Base-by-base conservation (phyloP, 805 yeast species). In the Wickerhamiella azyma region DNA sequence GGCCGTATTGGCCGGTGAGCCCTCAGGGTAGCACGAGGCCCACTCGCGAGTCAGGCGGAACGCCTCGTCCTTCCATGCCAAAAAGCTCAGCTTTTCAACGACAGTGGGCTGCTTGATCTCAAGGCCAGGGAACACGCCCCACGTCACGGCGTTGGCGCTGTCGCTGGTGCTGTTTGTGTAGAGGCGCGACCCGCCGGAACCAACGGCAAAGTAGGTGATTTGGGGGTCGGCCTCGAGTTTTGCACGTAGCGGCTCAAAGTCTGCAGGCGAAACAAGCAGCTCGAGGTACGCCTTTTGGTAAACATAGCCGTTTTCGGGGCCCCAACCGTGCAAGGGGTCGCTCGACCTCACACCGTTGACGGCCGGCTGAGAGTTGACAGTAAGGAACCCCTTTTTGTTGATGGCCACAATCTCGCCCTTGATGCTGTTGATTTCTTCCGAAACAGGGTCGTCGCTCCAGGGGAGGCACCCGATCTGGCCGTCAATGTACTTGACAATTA, bases 51-150 rank as follows among this genome's bases (percentile, higher is more conserved):
- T 71, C 50, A 89, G 78, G 52, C 85, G 71, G 70, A 73, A 89
- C 35, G 89, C 89, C 64, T 89, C 97, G 61, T 89, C 96, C 62
- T 85, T 88, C 97, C 97, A 89, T 11, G 97, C 97, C 55, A 88
- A 67, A 64, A 89, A 89, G 2, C 96, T 85, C 33, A 79, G 77
- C 58, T 79, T 81, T 62, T 89, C 97, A 17, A 89, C 96, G 60
- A 89, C 85, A 0, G 97, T 89, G 44, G 97, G 96, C 66, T 89
- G 97, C 52, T 85, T 71, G 45, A 89, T 82, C 66, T 89, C 96
- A 59, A 81, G 81, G 33, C 95, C 95, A 24, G 97, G 96, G 76
- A 85, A 86, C 46, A 88, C 85, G 52, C 97, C 97, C 97, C 97
- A 89, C 16, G 97, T 89, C 47, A 89, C 96, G 8, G 97, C 96